Conservation (phyloP, 768 basidiomycete genomes). For the Phylloporus arenicola region DNA sequence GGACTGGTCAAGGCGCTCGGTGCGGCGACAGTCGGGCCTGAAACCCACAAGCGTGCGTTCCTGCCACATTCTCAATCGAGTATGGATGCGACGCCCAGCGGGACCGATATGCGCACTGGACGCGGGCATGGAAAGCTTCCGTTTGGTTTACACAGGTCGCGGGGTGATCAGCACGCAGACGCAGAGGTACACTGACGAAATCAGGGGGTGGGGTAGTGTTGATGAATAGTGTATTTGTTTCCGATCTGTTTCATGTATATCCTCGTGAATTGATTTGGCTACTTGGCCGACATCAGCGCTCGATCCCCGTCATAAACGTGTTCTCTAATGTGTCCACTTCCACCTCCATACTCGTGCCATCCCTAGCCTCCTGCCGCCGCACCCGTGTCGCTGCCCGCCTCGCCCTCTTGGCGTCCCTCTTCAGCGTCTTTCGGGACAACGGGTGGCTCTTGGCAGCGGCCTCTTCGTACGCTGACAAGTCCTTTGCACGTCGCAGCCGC, state of each 20-base stretch:
- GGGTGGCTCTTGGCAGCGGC: slow-evolving; percentile 41
- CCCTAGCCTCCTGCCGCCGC: slow-evolving; percentile 1
- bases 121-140: not conserved
- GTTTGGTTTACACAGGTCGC: slow-evolving; percentile 10
- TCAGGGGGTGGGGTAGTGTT: not conserved
- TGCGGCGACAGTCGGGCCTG: slow-evolving; percentile 37
- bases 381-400: slow-evolving; percentile 44
- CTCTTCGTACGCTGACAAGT: slow-evolving; percentile 49
- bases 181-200: not conserved
- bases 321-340: slow-evolving; percentile 14
- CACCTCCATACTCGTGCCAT: slow-evolving; percentile 29
- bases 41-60: slow-evolving; percentile 7
- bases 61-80: slow-evolving; percentile 1
- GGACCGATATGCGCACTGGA: too few relatives aligned
- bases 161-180: not conserved
- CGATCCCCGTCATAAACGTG: slow-evolving; percentile 23
- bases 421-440: slow-evolving; percentile 52
- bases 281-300: not conserved
- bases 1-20: slow-evolving; percentile 49
- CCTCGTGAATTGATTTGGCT: not conserved
- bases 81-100: not conserved
- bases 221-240: too few relatives aligned
- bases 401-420: slow-evolving; percentile 59
- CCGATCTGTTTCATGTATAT: not conserved
- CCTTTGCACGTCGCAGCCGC: slow-evolving; percentile 53